Evolutionary conservation across 2,329 filamentous ascomycete species (phyloP), one percentile per base, ranked within the genome.

Genomic region (Fonsecaea monophora): DNA sequence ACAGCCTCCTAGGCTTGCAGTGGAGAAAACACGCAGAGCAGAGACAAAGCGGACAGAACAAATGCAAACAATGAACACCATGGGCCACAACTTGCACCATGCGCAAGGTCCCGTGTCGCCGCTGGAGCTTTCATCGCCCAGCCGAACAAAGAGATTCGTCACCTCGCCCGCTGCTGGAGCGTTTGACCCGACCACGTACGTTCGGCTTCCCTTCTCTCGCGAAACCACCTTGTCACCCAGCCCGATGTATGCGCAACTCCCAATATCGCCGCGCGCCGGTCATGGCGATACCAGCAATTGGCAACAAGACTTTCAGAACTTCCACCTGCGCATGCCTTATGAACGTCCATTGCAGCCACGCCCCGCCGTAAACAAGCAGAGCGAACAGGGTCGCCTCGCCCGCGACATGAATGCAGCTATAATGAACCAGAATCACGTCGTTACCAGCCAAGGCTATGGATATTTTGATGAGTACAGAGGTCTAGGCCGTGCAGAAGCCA

Each of bases 231-330:
- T 76, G 65, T 82, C 78, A 30, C 79, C 82, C 53, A 86, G 82
- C 72, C 83, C 87, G 81, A 85, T 85, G 81, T 84, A 81, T 71
- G 81, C 85, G 48, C 80, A 82, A 64, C 67, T 82, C 78, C 76
- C 80, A 76, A 57, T 65, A 37, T 75, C 82, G 66, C 73, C 72
- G 67, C 80, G 74, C 70, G 80, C 78, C 77, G 76, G 75, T 32
- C 66, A 55, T 79, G 78, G 79, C 73, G 79, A 75, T 75, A 81
- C 58, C 73, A 64, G 56, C 60, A 67, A 77, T 55, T 88, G 86
- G 85, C 78, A 81, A 45, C 81, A 84, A 70, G 82, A 84, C 66
- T 79, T 86, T 53, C 82, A 86, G 65, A 82, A 83, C 67, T 85
- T 86, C 73, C 79, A 79, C 67, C 75, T 86, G 53, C 81, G 83